Conservation (phyloP, 2,329 filamentous ascomycete genomes). For the Tetracladium maxilliforme region DNA sequence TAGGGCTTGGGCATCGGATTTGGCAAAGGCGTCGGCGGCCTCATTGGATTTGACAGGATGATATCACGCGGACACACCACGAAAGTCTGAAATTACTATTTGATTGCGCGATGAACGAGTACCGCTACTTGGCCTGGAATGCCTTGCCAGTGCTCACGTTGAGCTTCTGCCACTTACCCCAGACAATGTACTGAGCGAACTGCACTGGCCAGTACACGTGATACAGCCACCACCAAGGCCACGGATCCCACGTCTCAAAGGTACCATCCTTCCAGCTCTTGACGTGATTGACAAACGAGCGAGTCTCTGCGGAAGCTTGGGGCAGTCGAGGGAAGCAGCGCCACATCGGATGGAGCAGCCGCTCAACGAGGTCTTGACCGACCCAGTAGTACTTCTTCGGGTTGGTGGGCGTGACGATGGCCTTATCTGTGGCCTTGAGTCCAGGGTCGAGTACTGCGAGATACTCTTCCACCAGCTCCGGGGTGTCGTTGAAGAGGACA, state of each 20-base stretch:
- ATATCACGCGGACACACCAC: too few relatives aligned
- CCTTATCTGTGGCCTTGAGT: slow-evolving; percentile 2
- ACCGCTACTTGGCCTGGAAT: too few relatives aligned
- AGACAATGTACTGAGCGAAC: slow-evolving; percentile 29
- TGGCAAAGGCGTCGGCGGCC: too few relatives aligned
- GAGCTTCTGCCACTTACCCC: slow-evolving; percentile 42
- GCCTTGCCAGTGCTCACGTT: too few relatives aligned
- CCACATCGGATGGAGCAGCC: slow-evolving; percentile 31
- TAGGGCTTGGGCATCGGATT: too few relatives aligned
- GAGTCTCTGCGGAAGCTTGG: slow-evolving; percentile 9
- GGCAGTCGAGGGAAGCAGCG: slow-evolving; percentile 6
- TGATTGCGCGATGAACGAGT: too few relatives aligned
- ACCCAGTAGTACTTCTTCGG: slow-evolving; percentile 41
- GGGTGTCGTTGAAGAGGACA: slow-evolving; percentile 34
- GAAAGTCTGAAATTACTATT: too few relatives aligned
- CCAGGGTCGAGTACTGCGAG: slow-evolving; percentile 24
- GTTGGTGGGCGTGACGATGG: slow-evolving; percentile 3
- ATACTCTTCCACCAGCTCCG: slow-evolving; percentile 30
- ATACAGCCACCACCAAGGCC: slow-evolving; percentile 40
- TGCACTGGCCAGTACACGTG: slow-evolving; percentile 38
- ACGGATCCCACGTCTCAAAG: slow-evolving; percentile 37
- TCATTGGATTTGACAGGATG: too few relatives aligned
- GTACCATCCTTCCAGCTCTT: slow-evolving; percentile 37
- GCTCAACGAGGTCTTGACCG: slow-evolving; percentile 46
- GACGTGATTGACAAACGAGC: slow-evolving; percentile 20